Evolutionary conservation across 129 eudicot genomes (phyloP).

Genomic region (Centella asiatica): DNA sequence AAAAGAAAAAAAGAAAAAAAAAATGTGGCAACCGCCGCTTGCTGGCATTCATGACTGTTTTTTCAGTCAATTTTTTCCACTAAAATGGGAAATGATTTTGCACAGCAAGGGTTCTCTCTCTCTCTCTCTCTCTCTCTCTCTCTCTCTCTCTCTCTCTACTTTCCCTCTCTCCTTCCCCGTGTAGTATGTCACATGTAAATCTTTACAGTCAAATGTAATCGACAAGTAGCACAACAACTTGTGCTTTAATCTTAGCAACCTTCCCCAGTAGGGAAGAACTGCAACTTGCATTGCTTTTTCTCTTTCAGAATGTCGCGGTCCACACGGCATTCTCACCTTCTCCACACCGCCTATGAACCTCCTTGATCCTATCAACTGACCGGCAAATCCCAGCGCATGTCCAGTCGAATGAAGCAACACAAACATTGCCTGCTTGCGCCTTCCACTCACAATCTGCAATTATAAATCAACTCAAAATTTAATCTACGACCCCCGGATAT

Average conservation of each 20-base stretch:
- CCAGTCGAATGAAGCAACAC: constrained; percentile 92
- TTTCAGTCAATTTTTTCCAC: constrained; percentile 22
- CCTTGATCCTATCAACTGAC: constrained; percentile 74
- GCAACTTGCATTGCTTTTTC: not conserved
- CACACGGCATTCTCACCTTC: constrained; percentile 72
- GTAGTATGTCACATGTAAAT: constrained; percentile 18
- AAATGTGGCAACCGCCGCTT: constrained; percentile 34
- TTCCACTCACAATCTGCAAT: constrained; percentile 79
- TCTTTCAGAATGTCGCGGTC: constrained; percentile 61
- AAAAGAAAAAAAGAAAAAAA: constrained; percentile 24
- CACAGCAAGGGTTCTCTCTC: constrained; percentile 36
- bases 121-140: constrained; percentile 27
- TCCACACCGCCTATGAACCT: constrained; percentile 73
- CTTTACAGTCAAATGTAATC: constrained; percentile 21
- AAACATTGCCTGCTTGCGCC: constrained; percentile 80
- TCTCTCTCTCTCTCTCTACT: constrained; percentile 27
- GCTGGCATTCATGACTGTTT: constrained; percentile 30
- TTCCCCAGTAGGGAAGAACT: constrained; percentile 34
- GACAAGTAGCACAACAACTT: constrained; percentile 5
- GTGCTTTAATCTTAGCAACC: constrained; percentile 17
- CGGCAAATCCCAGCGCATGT: constrained; percentile 76
- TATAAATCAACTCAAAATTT: not conserved
- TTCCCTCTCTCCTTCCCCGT: constrained; percentile 21
- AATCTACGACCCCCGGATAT: no score
- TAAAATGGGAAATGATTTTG: constrained; percentile 36